These are phyloP conservation scores for Suillus decipiens DNA, from an alignment of 768 basidiomycete species.

Conservation along the genomic window DNA sequence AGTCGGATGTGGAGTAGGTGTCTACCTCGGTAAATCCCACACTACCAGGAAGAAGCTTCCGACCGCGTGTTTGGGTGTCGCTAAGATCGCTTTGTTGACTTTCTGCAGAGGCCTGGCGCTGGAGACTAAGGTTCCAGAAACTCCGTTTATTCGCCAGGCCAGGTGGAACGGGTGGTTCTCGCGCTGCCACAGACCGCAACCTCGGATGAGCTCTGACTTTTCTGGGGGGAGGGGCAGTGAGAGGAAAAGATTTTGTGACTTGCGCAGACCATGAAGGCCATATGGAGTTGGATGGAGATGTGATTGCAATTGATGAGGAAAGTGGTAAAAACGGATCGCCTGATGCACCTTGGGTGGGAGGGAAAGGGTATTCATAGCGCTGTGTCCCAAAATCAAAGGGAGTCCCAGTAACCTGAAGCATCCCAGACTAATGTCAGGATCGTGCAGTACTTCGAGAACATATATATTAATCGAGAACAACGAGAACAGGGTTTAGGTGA, in stretches of 20 bases:
- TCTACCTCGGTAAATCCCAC: constrained; percentile 7
- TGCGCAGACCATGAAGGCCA: constrained; percentile 30
- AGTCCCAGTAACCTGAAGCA: constrained; percentile 32
- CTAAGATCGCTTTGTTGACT: constrained; percentile 30
- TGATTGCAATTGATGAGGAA: constrained; percentile 21
- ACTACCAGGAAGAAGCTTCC: constrained; percentile 12
- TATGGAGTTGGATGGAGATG: constrained; percentile 26
- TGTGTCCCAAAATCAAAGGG: constrained; percentile 36
- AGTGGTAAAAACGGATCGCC: constrained; percentile 28
- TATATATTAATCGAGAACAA: constrained; percentile 10
- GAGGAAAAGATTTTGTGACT: constrained; percentile 32
- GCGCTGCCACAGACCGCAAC: constrained; percentile 26
- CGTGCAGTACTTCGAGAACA: constrained; percentile 5
- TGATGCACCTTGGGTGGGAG: constrained; percentile 30
- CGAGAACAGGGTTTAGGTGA: constrained; percentile 10
- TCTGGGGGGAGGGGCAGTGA: constrained; percentile 30
- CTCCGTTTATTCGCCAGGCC: constrained; percentile 31
- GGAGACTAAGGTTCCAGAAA: constrained; percentile 22
- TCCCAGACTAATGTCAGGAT: constrained; percentile 9
- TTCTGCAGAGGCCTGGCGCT: constrained; percentile 30
- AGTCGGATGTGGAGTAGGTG: not conserved
- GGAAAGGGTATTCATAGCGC: constrained; percentile 36
- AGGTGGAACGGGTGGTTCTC: constrained; percentile 35
- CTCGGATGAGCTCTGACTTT: constrained; percentile 32
- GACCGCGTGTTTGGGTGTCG: constrained; percentile 20